Percentiles rank a stretch among this genome's conserved stretches.
phyloP scores from a whole-genome alignment of 805 yeast species.

The Candida oleophila region DNA sequence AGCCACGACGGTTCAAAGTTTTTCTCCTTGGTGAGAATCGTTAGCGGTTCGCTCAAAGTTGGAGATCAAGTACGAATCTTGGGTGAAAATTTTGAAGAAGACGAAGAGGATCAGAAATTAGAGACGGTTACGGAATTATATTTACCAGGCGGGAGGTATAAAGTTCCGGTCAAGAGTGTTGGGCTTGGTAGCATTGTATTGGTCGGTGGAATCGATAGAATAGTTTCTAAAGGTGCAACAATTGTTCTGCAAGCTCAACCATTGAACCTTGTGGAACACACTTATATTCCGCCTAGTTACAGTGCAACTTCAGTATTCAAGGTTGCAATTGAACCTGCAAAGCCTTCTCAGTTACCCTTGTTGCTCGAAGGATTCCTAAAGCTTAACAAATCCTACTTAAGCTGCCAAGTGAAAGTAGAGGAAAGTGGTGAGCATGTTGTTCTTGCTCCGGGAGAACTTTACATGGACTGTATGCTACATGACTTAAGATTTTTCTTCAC shows the following conservation, averaged over 20 bases:
- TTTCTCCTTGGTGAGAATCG: slow-evolving; percentile 59
- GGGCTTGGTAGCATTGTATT: slow-evolving; percentile 69
- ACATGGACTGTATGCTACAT: slow-evolving; percentile 77
- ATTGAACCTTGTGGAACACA: slow-evolving; percentile 14
- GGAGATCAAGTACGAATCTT: slow-evolving; percentile 52
- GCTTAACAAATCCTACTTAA: slow-evolving; percentile 62
- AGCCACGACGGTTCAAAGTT: slow-evolving; percentile 51
- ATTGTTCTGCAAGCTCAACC: slow-evolving; percentile 25
- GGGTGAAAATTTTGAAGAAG: slow-evolving; percentile 52
- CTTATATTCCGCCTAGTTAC: slow-evolving; percentile 32
- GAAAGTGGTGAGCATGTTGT: slow-evolving; percentile 87
- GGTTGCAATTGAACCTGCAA: slow-evolving; percentile 77
- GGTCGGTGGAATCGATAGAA: slow-evolving; percentile 59
- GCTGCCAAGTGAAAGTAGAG: slow-evolving; percentile 69
- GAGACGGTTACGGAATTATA: slow-evolving; percentile 44
- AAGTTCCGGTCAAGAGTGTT: slow-evolving; percentile 50
- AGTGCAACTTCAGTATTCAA: slow-evolving; percentile 64
- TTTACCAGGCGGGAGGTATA: slow-evolving; percentile 72
- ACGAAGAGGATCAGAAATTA: slow-evolving; percentile 50
- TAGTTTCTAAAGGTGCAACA: slow-evolving; percentile 61
- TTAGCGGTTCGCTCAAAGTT: slow-evolving; percentile 54
- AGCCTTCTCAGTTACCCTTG: slow-evolving; percentile 76
- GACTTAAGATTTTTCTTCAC: slow-evolving; percentile 68
- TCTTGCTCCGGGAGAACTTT: slow-evolving; percentile 82
- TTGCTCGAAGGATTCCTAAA: slow-evolving; percentile 68